These are phyloP conservation scores for Hawksworthiomyces lignivorus DNA, from an alignment of 2,329 filamentous ascomycete genomes.

Conservation along the genomic window DNA sequence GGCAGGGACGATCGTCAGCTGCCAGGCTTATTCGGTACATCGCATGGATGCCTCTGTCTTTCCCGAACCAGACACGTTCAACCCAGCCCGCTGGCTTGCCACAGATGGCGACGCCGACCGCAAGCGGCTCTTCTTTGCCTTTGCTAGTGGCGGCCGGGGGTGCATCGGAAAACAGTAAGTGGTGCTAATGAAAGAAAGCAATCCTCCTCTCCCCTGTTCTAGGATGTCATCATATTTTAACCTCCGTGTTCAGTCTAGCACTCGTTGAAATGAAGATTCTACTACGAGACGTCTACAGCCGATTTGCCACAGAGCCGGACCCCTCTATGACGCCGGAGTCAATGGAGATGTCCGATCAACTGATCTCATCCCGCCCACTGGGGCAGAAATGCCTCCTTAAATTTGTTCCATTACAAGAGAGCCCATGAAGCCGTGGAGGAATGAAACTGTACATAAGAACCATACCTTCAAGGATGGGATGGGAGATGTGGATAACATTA, in stretches of 20 bases:
- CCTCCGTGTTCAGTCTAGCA: constrained; percentile 49
- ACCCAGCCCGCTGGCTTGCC: constrained; percentile 77
- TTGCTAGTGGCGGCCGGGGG: constrained; percentile 56
- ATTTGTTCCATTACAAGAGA: constrained; percentile 29
- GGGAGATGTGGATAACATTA: no score
- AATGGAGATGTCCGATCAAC: constrained; percentile 60
- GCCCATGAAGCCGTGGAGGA: no score
- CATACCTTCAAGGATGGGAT: no score
- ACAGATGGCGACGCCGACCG: constrained; percentile 65
- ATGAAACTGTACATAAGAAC: not conserved
- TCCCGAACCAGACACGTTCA: constrained; percentile 66
- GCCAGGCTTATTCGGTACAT: constrained; percentile 54
- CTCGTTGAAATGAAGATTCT: constrained; percentile 62
- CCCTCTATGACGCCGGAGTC: constrained; percentile 42
- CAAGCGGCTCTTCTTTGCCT: constrained; percentile 56
- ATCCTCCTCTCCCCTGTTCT: no score
- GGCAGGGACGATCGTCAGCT: constrained; percentile 48
- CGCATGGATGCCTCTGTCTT: constrained; percentile 60
- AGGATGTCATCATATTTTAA: no score
- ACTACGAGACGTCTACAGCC: constrained; percentile 53
- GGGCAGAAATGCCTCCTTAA: constrained; percentile 51
- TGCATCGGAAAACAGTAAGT: constrained; percentile 62
- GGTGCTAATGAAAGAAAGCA: no score
- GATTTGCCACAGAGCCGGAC: constrained; percentile 49
- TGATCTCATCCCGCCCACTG: constrained; percentile 57